Conservation (phyloP, 441 rosid species). For the Biscutella laevigata region DNA sequence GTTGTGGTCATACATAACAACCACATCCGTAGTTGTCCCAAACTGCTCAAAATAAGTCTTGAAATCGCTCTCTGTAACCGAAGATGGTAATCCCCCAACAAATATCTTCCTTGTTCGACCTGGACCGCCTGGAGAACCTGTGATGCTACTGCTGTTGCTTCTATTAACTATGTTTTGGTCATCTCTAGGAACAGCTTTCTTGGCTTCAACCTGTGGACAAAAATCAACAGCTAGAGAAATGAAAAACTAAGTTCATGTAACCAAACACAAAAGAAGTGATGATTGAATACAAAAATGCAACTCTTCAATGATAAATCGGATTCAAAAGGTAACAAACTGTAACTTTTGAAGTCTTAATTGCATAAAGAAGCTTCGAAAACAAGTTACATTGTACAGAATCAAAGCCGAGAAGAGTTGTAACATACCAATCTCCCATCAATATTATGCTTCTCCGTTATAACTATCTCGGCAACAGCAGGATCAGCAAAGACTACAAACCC, state of each 20-base stretch:
- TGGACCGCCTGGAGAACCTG: slow-evolving; percentile 78
- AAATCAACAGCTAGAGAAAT: slow-evolving; percentile 9
- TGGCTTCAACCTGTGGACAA: slow-evolving; percentile 82
- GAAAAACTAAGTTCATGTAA: not conserved
- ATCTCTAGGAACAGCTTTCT: slow-evolving; percentile 92
- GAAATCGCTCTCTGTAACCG: slow-evolving; percentile 82
- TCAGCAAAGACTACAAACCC: slow-evolving; percentile 93
- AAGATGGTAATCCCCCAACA: slow-evolving; percentile 92
- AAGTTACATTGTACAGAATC: slow-evolving; percentile 25
- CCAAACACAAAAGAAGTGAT: not conserved
- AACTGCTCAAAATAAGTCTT: slow-evolving; percentile 84
- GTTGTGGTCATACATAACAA: slow-evolving; percentile 94
- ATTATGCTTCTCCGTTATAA: slow-evolving; percentile 67
- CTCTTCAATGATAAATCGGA: not conserved
- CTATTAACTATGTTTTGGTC: slow-evolving; percentile 67
- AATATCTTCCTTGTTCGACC: slow-evolving; percentile 82
- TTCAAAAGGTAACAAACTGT: slow-evolving; percentile 2
- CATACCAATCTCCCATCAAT: slow-evolving; percentile 90
- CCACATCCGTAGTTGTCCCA: slow-evolving; percentile 82
- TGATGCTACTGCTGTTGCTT: slow-evolving; percentile 52
- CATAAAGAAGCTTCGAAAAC: slow-evolving; percentile 21
- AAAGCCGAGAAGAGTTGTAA: slow-evolving; percentile 11
- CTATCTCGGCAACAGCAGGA: slow-evolving; percentile 80
- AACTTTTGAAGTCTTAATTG: slow-evolving; percentile 18
- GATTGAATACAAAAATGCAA: not conserved